Percentiles rank a stretch among this genome's conserved stretches.
These are phyloP conservation scores for Calonectria honghensis DNA, from an alignment of 2,329 filamentous ascomycete genomes.

Conservation along the genomic window DNA sequence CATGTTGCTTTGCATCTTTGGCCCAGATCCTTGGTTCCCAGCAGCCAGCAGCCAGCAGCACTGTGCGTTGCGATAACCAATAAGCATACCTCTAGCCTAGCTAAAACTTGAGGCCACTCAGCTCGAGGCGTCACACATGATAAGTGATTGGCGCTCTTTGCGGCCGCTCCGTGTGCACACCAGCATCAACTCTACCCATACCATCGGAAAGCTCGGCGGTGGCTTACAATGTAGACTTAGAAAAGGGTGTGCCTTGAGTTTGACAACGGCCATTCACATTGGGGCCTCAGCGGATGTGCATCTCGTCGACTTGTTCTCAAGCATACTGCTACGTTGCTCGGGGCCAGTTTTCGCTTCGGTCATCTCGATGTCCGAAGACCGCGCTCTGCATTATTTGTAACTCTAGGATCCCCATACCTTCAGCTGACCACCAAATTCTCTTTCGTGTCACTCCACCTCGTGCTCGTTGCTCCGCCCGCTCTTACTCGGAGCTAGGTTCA, in stretches of 20 bases:
- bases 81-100: not conserved
- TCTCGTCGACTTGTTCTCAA: not conserved
- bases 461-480: not conserved
- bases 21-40: slow-evolving; percentile 34
- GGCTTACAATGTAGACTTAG: slow-evolving; percentile 43
- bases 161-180: slow-evolving; percentile 27
- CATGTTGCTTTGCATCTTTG: slow-evolving; percentile 7
- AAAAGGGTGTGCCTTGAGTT: slow-evolving; percentile 16
- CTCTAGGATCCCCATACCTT: not conserved
- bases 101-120: slow-evolving; percentile 19
- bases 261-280: slow-evolving; percentile 3
- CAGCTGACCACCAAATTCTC: slow-evolving; percentile 35
- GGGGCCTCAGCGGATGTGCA: not conserved
- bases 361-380: not conserved
- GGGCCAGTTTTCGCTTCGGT: not conserved
- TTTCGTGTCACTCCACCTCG: slow-evolving; percentile 17
- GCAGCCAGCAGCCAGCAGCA: no score
- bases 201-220: slow-evolving; percentile 48
- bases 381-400: not conserved
- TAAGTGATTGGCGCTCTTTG: slow-evolving; percentile 33
- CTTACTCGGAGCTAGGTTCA: not conserved
- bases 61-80: not conserved
- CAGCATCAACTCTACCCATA: slow-evolving; percentile 28
- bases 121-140: slow-evolving; percentile 31
- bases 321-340: not conserved